These are phyloP conservation scores for Rhynchospora breviuscula DNA, from an alignment of 176 grass and related monocot genomes.

Conservation along the genomic window DNA sequence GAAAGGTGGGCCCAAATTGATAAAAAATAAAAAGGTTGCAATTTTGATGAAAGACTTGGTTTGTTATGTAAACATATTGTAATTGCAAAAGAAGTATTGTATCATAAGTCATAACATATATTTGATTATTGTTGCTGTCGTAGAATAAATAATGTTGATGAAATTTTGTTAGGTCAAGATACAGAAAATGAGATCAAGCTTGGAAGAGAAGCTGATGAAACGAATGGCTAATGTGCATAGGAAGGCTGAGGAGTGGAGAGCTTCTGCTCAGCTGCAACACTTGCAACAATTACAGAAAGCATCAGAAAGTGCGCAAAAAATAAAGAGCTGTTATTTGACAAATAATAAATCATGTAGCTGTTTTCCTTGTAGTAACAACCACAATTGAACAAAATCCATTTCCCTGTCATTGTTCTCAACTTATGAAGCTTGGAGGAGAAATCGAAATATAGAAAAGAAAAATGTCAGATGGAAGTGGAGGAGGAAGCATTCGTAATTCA, in stretches of 20 bases:
- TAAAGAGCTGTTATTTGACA: slow-evolving; percentile 24
- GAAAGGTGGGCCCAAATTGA: too few species aligned
- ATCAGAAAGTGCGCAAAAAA: slow-evolving; percentile 18
- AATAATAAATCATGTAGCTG: slow-evolving; percentile 26
- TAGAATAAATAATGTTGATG: background rate
- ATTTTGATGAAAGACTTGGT: background rate
- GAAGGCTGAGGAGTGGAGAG: slow-evolving; percentile 33
- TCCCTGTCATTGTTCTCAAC: background rate
- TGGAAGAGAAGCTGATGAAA: slow-evolving; percentile 41
- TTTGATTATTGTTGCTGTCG: slow-evolving; percentile 5
- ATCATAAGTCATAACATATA: background rate
- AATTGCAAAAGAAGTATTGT: background rate
- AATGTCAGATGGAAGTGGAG: background rate
- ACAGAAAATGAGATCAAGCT: slow-evolving; percentile 36
- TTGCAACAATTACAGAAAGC: slow-evolving; percentile 31
- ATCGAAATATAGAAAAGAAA: background rate
- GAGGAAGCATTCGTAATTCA: background rate
- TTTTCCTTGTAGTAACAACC: slow-evolving; percentile 22
- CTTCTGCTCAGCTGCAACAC: slow-evolving; percentile 28
- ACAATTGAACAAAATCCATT: background rate
- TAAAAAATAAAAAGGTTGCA: too few species aligned
- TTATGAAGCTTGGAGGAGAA: background rate
- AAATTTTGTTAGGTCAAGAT: slow-evolving; percentile 27
- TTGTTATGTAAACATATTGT: background rate
- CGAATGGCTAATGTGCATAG: slow-evolving; percentile 31